A percentile compares a stretch with the other conserved stretches of the same genome.
Evolutionary conservation across 257 asterid species (phyloP).

Genomic region (Plectranthus barbatus): DNA sequence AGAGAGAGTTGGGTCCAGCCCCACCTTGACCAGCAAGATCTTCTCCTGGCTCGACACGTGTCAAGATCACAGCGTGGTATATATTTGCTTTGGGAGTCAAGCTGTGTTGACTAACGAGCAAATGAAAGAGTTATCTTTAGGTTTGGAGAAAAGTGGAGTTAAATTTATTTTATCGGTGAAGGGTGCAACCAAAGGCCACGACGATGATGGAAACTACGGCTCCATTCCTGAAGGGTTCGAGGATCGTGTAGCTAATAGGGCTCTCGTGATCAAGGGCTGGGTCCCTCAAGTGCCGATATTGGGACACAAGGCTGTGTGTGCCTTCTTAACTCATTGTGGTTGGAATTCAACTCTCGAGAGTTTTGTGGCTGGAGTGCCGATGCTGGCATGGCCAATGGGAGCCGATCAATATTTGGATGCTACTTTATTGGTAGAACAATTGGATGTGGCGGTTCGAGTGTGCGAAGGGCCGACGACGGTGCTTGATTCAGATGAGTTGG

Average conservation of each 20-base stretch:
- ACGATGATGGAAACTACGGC: constrained; percentile 28
- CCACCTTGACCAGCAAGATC: constrained; percentile 23
- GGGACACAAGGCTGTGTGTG: constrained; percentile 35
- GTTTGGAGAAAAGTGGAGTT: constrained; percentile 51
- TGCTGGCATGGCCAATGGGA: constrained; percentile 72
- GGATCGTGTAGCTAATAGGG: constrained; percentile 49
- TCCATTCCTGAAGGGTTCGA: constrained; percentile 55
- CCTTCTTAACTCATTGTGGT: too few relatives aligned
- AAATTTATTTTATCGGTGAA: too few relatives aligned
- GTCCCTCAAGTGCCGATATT: constrained; percentile 62
- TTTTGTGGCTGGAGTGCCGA: constrained; percentile 45
- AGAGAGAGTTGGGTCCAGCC: neutral
- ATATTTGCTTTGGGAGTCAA: too few relatives aligned
- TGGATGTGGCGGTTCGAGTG: constrained; percentile 43
- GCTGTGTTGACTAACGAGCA: too few relatives aligned
- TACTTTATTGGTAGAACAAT: constrained; percentile 47
- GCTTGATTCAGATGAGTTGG: constrained; percentile 31
- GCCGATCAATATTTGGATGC: constrained; percentile 57
- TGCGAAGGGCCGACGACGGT: constrained; percentile 54
- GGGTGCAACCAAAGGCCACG: constrained; percentile 45
- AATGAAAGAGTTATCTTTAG: constrained; percentile 38
- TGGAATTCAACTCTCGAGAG: too few relatives aligned
- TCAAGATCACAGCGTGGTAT: constrained; percentile 38
- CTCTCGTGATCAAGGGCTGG: constrained; percentile 65
- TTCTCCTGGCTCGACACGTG: constrained; percentile 51